These are phyloP conservation scores for Rhynchospora pubera DNA, from an alignment of 176 grass and related monocot species.

Conservation along the genomic window DNA sequence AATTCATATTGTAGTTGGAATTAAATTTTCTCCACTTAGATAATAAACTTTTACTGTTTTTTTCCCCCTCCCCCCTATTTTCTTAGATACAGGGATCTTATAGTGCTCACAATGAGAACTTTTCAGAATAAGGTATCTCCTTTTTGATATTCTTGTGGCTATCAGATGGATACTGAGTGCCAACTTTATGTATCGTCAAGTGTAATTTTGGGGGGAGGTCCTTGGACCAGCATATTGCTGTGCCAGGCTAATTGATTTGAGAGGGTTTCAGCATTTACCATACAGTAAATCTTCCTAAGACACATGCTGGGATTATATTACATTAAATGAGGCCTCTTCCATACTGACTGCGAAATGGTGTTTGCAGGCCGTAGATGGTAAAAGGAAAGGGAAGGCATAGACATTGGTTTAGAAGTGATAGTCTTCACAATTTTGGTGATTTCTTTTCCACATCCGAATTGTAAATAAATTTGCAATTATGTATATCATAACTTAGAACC, in stretches of 20 bases:
- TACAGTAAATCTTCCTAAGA: neutral
- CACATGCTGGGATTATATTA: neutral
- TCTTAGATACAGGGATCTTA: conserved; percentile 67
- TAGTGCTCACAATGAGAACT: conserved; percentile 82
- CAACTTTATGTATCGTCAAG: neutral
- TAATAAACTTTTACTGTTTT: neutral
- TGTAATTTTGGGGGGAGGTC: no score
- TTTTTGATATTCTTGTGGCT: neutral
- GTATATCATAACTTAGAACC: conserved; percentile 14
- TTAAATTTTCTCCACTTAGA: neutral
- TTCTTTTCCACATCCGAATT: neutral
- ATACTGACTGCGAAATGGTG: neutral
- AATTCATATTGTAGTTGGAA: neutral
- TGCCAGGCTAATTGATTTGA: neutral
- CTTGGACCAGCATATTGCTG: neutral
- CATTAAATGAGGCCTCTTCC: neutral
- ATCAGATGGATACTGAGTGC: neutral
- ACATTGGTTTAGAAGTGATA: conserved; percentile 14
- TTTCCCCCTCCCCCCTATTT: neutral
- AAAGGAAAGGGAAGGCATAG: conserved; percentile 78
- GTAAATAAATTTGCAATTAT: conserved; percentile 9
- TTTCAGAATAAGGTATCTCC: conserved; percentile 74
- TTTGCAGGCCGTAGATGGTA: conserved; percentile 66
- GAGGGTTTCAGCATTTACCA: neutral
- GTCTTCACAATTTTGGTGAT: conserved; percentile 19